Conservation (phyloP, 1,139 yeast genomes). For the Geotrichum candidum region DNA sequence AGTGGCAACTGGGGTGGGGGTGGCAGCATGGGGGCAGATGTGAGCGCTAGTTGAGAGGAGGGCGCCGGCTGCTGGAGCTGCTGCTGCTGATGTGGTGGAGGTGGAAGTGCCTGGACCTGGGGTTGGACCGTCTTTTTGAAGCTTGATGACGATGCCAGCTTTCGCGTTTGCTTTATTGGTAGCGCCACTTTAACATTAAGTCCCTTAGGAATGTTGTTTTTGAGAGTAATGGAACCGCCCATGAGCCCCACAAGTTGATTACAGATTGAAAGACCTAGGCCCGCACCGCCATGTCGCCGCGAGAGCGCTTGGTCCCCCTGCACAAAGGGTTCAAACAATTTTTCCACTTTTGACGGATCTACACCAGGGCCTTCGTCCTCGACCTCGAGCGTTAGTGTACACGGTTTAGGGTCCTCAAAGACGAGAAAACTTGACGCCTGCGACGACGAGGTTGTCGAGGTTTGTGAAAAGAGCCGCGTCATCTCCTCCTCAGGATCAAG, state of each 20-base stretch:
- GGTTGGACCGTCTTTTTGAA: neutral
- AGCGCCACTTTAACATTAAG: slow-evolving; percentile 74
- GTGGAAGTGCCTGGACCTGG: neutral
- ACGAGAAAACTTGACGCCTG: neutral
- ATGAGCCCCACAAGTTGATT: slow-evolving; percentile 84
- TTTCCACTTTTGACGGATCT: slow-evolving; percentile 67
- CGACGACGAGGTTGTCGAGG: neutral
- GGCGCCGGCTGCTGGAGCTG: neutral
- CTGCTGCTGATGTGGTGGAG: too few relatives aligned
- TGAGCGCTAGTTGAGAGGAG: too few relatives aligned
- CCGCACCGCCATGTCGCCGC: slow-evolving; percentile 91
- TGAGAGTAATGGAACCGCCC: slow-evolving; percentile 56
- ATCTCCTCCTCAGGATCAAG: slow-evolving; percentile 48
- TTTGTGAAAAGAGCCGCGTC: slow-evolving; percentile 34
- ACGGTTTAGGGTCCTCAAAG: slow-evolving; percentile 2
- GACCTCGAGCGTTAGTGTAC: slow-evolving; percentile 42
- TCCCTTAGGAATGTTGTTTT: slow-evolving; percentile 63
- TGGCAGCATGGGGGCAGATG: neutral
- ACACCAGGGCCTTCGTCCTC: slow-evolving; percentile 93
- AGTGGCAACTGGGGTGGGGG: too few relatives aligned
- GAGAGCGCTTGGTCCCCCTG: slow-evolving; percentile 95
- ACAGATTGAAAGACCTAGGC: slow-evolving; percentile 88
- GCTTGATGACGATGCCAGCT: neutral
- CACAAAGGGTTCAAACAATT: slow-evolving; percentile 90
- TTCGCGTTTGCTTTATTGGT: slow-evolving; percentile 65